Conservation (phyloP, 2,329 filamentous ascomycete species). For the Monosporascus sp. region DNA sequence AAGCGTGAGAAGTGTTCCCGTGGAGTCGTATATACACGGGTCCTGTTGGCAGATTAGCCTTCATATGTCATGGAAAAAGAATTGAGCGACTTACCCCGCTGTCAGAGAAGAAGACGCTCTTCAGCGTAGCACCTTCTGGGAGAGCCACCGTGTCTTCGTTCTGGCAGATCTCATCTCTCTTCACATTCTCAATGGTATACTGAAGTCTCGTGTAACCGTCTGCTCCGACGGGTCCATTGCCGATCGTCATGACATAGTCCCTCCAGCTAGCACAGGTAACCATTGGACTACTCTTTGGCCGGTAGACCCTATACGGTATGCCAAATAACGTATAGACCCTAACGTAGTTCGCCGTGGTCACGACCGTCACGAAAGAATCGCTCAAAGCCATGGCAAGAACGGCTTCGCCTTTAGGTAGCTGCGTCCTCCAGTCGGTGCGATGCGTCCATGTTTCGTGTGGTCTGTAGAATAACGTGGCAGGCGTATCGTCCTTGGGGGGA, state of each 20-base stretch:
- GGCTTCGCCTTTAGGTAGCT: slow-evolving; percentile 80
- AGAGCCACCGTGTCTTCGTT: slow-evolving; percentile 89
- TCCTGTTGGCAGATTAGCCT: slow-evolving; percentile 49
- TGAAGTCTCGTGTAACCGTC: slow-evolving; percentile 73
- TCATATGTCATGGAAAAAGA: slow-evolving; percentile 4
- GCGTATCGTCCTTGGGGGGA: slow-evolving; percentile 58
- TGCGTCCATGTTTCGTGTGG: slow-evolving; percentile 97
- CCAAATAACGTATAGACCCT: slow-evolving; percentile 91
- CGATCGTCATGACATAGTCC: slow-evolving; percentile 94
- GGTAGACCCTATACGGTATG: slow-evolving; percentile 80
- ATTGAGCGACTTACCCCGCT: slow-evolving; percentile 60
- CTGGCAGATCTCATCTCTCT: slow-evolving; percentile 89
- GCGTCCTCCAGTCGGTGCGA: slow-evolving; percentile 82
- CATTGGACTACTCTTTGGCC: slow-evolving; percentile 83
- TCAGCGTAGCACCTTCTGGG: slow-evolving; percentile 65
- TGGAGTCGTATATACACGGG: slow-evolving; percentile 92
- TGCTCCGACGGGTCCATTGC: slow-evolving; percentile 79
- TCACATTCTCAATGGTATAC: slow-evolving; percentile 93
- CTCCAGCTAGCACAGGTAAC: slow-evolving; percentile 92
- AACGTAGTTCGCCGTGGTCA: slow-evolving; percentile 82
- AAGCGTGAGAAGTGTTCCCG: slow-evolving; percentile 80
- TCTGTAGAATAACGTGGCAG: slow-evolving; percentile 87
- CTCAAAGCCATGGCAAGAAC: slow-evolving; percentile 86
- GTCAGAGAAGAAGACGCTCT: slow-evolving; percentile 87
- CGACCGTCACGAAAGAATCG: slow-evolving; percentile 84